These are phyloP conservation scores for Pyrenophora graminea DNA, from an alignment of 2,329 filamentous ascomycete species.

Conservation along the genomic window DNA sequence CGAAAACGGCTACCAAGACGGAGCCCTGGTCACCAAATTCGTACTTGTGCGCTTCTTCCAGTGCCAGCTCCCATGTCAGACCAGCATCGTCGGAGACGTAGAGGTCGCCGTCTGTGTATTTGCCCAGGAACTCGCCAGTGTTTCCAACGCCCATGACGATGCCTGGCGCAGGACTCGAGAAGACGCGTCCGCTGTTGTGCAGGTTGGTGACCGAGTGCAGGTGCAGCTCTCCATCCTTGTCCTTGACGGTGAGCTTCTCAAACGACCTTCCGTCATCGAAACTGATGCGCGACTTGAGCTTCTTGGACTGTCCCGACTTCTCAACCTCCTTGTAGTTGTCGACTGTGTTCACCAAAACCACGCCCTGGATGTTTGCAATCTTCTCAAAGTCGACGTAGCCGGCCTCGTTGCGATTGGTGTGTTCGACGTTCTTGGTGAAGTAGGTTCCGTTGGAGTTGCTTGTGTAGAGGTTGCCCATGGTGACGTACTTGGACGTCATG, in stretches of 20 bases:
- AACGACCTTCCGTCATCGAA: slow-evolving; percentile 95
- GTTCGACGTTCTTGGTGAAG: slow-evolving; percentile 87
- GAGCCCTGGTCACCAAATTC: slow-evolving; percentile 95
- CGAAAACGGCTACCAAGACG: slow-evolving; percentile 79
- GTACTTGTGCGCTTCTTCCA: slow-evolving; percentile 87
- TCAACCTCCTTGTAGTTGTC: slow-evolving; percentile 80
- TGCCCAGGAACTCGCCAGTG: slow-evolving; percentile 72
- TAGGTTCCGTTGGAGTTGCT: slow-evolving; percentile 98
- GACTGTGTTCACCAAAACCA: slow-evolving; percentile 87
- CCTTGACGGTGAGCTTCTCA: slow-evolving; percentile 69
- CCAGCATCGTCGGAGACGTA: slow-evolving; percentile 93
- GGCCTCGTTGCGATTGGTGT: slow-evolving; percentile 79
- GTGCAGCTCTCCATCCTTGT: slow-evolving; percentile 71
- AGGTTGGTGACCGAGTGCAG: slow-evolving; percentile 90
- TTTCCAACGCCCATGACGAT: slow-evolving; percentile 95
- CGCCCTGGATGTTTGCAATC: slow-evolving; percentile 85
- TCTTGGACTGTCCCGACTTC: slow-evolving; percentile 60
- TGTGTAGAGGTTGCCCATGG: slow-evolving; percentile 88
- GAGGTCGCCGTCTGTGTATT: slow-evolving; percentile 74
- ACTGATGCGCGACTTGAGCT: slow-evolving; percentile 79
- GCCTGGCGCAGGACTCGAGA: slow-evolving; percentile 90
- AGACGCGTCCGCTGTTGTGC: slow-evolving; percentile 81
- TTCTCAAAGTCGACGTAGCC: slow-evolving; percentile 95
- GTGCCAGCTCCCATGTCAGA: slow-evolving; percentile 75
- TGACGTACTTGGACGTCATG: slow-evolving; percentile 67